Percentiles rank a stretch among this genome's conserved stretches.
phyloP scores from a whole-genome alignment of 352 stramenopile species.

The Thraustochytrium striatum region DNA sequence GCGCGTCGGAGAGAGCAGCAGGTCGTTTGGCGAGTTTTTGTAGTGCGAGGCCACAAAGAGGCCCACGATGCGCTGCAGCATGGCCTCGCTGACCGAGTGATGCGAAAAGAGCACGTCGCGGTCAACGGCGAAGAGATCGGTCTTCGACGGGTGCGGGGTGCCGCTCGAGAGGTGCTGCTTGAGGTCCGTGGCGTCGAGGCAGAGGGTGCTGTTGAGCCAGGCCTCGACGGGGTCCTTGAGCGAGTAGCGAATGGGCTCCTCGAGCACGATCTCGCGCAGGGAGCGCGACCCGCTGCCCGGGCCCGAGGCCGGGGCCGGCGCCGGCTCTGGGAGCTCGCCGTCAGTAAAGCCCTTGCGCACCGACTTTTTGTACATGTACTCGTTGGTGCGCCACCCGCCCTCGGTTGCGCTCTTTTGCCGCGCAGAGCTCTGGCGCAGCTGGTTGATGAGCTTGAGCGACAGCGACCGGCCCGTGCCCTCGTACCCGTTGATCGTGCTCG shows the following conservation, averaged over 20 bases:
- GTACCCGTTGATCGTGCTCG: slow-evolving; percentile 98
- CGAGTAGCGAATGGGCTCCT: slow-evolving; percentile 96
- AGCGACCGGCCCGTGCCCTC: slow-evolving; percentile 97
- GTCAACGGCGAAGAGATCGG: slow-evolving; percentile 97
- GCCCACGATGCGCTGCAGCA: slow-evolving; percentile 79
- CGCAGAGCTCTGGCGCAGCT: slow-evolving; percentile 83
- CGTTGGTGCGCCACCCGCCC: slow-evolving; percentile 75
- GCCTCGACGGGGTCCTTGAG: slow-evolving; percentile 88
- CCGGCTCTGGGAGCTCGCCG: background rate
- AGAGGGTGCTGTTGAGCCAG: slow-evolving; percentile 96
- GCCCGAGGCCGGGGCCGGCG: slow-evolving; percentile 16
- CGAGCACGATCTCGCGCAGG: slow-evolving; percentile 88
- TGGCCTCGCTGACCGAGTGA: slow-evolving; percentile 95
- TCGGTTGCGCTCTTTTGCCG: slow-evolving; percentile 55
- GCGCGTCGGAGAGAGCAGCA: slow-evolving; percentile 97
- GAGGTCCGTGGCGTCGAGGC: slow-evolving; percentile 80
- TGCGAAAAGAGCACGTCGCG: slow-evolving; percentile 98
- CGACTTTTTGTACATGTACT: slow-evolving; percentile 90
- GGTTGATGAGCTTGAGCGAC: slow-evolving; percentile 97
- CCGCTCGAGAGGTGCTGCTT: slow-evolving; percentile 80
- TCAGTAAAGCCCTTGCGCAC: slow-evolving; percentile 85
- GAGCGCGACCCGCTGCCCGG: slow-evolving; percentile 56
- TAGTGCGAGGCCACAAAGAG: slow-evolving; percentile 98
- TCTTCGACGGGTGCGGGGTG: slow-evolving; percentile 89
- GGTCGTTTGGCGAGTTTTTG: slow-evolving; percentile 99